Conservation (phyloP, 1,284 basidiomycete species). For the Ceratobasidium sp. region DNA sequence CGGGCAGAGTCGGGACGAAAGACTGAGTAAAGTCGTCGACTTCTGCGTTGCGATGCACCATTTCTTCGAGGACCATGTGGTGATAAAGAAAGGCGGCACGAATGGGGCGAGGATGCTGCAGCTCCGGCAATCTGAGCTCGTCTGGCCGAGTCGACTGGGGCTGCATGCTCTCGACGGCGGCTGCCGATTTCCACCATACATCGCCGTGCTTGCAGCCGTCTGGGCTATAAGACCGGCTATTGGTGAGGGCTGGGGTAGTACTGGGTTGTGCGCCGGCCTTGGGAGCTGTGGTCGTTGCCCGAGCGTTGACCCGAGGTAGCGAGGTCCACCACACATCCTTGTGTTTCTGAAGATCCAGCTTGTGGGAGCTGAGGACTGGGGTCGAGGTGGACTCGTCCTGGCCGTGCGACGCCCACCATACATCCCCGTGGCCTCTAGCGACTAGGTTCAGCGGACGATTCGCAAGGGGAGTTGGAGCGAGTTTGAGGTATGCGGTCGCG, state of each 20-base stretch:
- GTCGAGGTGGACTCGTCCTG: not conserved
- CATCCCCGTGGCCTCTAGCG: conserved; percentile 1
- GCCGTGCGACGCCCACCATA: conserved; percentile 4
- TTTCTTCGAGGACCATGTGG: not conserved
- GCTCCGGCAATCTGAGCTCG: not conserved
- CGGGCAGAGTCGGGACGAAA: too few species aligned
- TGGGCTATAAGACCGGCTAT: too few species aligned
- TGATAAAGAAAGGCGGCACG: not conserved
- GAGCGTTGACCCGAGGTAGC: too few species aligned
- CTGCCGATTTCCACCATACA: not conserved
- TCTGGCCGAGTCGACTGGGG: not conserved
- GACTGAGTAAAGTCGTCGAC: too few species aligned
- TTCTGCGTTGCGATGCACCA: not conserved
- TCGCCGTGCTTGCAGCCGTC: not conserved
- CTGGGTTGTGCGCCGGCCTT: not conserved
- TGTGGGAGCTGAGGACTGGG: not conserved
- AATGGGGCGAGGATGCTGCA: not conserved
- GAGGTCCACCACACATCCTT: too few species aligned
- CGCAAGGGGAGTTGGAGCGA: not conserved
- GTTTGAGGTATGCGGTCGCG: not conserved
- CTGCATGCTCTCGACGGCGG: not conserved
- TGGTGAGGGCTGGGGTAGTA: too few species aligned
- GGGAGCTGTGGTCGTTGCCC: too few species aligned
- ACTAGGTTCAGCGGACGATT: not conserved
- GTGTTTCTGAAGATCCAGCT: not conserved